Percentiles rank a stretch among this genome's conserved stretches.
Evolutionary conservation across 73 alveolate species (phyloP).

Genomic region (Diophrys sp.): DNA sequence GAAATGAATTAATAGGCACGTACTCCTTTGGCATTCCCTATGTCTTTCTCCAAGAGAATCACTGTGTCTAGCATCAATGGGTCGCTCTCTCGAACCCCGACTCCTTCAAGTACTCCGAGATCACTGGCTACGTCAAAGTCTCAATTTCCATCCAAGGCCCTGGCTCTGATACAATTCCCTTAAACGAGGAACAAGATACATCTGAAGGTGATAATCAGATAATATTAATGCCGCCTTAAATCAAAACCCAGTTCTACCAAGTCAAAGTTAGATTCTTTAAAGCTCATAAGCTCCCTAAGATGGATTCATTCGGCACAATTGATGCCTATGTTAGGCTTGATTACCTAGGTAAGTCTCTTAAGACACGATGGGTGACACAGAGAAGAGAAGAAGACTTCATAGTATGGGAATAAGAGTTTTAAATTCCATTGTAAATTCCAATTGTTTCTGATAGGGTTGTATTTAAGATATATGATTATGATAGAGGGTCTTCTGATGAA

Average conservation of each 20-base stretch:
- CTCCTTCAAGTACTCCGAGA: conserved; percentile 67
- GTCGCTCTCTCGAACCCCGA: conserved; percentile 90
- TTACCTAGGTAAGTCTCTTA: conserved; percentile 50
- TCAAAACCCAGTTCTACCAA: conserved; percentile 73
- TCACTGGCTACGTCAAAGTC: conserved; percentile 86
- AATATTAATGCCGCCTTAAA: conserved; percentile 82
- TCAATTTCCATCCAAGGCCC: conserved; percentile 73
- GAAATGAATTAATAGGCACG: conserved; percentile 42
- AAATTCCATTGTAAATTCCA: conserved; percentile 61
- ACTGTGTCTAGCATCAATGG: conserved; percentile 84
- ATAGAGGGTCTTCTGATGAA: conserved; percentile 51
- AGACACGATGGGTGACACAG: conserved; percentile 60
- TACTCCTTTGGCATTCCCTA: conserved; percentile 12
- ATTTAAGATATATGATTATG: conserved; percentile 53
- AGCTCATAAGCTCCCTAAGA: conserved; percentile 86
- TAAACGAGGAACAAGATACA: conserved; percentile 45
- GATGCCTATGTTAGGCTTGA: conserved; percentile 70
- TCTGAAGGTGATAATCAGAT: conserved; percentile 24
- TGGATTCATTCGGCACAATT: conserved; percentile 69
- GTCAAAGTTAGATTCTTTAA: conserved; percentile 61
- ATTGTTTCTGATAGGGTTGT: conserved; percentile 42
- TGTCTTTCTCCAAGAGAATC: conserved; percentile 49
- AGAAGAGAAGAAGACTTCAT: conserved; percentile 44
- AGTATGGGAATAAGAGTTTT: conserved; percentile 48
- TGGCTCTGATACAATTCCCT: conserved; percentile 73